These are phyloP conservation scores for Musa itinerans DNA, from an alignment of 176 grass and related monocot genomes.

Conservation along the genomic window DNA sequence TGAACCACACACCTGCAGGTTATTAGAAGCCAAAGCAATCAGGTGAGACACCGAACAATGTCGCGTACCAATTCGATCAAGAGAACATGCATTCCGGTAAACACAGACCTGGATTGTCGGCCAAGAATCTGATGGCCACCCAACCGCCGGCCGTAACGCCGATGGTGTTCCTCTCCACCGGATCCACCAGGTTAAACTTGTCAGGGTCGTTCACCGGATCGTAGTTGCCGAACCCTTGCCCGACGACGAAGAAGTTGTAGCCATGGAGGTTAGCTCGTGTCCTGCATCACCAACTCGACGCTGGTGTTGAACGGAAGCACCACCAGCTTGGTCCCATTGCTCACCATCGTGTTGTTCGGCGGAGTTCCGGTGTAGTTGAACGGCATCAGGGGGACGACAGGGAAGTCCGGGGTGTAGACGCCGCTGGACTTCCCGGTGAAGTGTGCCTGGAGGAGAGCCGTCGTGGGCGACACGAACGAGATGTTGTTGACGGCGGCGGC, in stretches of 20 bases:
- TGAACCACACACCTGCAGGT: constrained; percentile 58
- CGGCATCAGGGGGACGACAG: constrained; percentile 17
- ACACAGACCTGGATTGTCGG: constrained; percentile 1
- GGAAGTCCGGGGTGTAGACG: constrained; percentile 58
- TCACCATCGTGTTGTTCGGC: constrained; percentile 59
- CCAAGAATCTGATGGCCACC: constrained; percentile 4
- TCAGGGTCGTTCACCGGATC: neutral
- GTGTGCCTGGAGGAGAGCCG: constrained; percentile 60
- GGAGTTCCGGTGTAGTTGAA: constrained; percentile 75
- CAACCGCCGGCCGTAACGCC: constrained; percentile 1
- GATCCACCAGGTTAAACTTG: constrained; percentile 6
- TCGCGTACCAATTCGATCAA: too few relatives aligned
- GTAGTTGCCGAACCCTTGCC: constrained; percentile 4
- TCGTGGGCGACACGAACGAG: constrained; percentile 44
- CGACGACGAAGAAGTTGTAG: constrained; percentile 11
- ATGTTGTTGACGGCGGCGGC: constrained; percentile 58
- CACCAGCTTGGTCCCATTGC: constrained; percentile 52
- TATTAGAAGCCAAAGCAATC: neutral
- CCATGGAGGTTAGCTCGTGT: constrained; percentile 7
- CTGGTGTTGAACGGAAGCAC: constrained; percentile 46
- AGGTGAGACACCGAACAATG: neutral
- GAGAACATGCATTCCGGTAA: too few relatives aligned
- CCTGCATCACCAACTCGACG: constrained; percentile 32
- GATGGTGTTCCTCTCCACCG: constrained; percentile 9
- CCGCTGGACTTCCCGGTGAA: constrained; percentile 42